Evolutionary conservation across 352 stramenopile species (phyloP).

Genomic region (Proteromonas lacertae): DNA sequence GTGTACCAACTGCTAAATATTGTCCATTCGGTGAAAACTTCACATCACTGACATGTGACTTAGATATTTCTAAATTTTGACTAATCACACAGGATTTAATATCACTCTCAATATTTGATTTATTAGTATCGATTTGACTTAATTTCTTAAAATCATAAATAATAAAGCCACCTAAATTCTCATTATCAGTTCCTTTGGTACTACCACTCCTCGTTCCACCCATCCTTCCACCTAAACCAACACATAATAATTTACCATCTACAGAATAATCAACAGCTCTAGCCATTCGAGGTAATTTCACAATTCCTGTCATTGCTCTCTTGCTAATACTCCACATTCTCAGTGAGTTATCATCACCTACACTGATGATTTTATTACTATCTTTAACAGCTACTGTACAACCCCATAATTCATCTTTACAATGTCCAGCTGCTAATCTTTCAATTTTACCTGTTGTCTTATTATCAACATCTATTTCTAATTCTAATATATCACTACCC

Average conservation of each 20-base stretch:
- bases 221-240: slow-evolving; percentile 4
- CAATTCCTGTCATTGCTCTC: slow-evolving; percentile 2
- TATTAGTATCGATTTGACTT: too few species aligned
- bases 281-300: slow-evolving; percentile 2
- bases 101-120: too few species aligned
- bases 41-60: too few species aligned
- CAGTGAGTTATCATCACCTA: slow-evolving; percentile 34
- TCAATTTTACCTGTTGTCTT: too few species aligned
- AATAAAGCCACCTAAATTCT: too few species aligned
- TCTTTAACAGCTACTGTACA: slow-evolving; percentile 21
- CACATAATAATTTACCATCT: slow-evolving; percentile 3
- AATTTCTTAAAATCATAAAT: too few species aligned
- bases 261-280: slow-evolving; percentile 3
- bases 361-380: slow-evolving; percentile 20
- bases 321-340: slow-evolving; percentile 27
- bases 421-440: too few species aligned
- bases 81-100: too few species aligned
- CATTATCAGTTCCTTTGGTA: too few species aligned
- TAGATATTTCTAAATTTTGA: too few species aligned
- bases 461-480: slow-evolving; percentile 3
- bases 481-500: slow-evolving; percentile 1
- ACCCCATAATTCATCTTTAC: slow-evolving; percentile 28
- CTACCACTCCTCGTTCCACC: too few species aligned
- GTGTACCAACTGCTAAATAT: slow-evolving; percentile 20
- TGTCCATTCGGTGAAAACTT: too few species aligned